A percentile compares a stretch with the other conserved stretches of the same genome.
Conservation (phyloP, 2,329 filamentous ascomycete genomes). For the Colletotrichum zoysiae region DNA sequence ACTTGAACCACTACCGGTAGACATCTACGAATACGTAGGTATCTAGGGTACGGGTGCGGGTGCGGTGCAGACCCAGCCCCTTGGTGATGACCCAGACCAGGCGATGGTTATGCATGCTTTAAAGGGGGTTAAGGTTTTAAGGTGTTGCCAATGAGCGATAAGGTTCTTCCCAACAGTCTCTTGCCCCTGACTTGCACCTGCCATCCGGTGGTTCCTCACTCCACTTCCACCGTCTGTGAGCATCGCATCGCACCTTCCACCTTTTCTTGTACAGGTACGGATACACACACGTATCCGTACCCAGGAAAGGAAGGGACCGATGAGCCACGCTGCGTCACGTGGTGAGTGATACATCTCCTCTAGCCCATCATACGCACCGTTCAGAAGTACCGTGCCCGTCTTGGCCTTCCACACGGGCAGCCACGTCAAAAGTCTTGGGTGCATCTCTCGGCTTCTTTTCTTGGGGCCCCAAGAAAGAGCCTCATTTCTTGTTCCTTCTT, state of each 20-base stretch:
- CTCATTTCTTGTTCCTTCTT: conserved; percentile 35
- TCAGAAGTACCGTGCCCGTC: neutral
- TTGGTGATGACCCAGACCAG: neutral
- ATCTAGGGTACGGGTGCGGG: neutral
- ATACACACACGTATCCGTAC: no score
- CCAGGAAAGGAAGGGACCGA: neutral
- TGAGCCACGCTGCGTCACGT: neutral
- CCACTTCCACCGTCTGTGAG: conserved; percentile 3
- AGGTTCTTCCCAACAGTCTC: conserved; percentile 26
- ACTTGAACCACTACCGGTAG: no score
- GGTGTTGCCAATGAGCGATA: conserved; percentile 13
- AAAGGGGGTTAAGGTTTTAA: conserved; percentile 37
- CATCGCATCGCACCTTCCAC: conserved; percentile 32
- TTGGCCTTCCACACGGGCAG: conserved; percentile 4
- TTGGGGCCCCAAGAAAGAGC: conserved; percentile 16
- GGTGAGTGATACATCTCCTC: neutral
- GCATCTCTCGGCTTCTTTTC: conserved; percentile 30
- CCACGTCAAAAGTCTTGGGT: conserved; percentile 25
- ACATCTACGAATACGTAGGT: no score
- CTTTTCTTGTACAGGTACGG: neutral
- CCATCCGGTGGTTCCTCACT: conserved; percentile 7
- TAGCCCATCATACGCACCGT: neutral
- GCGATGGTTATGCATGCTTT: conserved; percentile 17
- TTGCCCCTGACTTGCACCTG: conserved; percentile 12
- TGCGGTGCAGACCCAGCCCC: neutral